Percentiles rank a stretch among this genome's conserved stretches.
phyloP scores from a whole-genome alignment of 192 early-diverging fungal species.

The Funneliformis geosporum region DNA sequence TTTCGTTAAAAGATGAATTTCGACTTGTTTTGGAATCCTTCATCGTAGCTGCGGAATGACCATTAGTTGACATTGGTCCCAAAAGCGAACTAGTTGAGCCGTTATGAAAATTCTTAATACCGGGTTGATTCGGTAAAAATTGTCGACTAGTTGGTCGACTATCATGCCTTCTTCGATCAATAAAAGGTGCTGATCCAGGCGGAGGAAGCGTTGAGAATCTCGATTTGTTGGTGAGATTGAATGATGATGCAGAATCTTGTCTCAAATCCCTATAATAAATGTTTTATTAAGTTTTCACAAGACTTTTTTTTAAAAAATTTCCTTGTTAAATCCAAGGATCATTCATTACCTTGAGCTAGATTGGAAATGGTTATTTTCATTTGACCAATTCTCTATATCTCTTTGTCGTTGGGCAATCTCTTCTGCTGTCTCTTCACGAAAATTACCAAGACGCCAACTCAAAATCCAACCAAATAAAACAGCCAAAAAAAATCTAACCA shows the following conservation, averaged over 20 bases:
- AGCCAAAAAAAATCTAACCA: constrained; percentile 75
- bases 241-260: constrained; percentile 27
- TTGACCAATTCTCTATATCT: constrained; percentile 77
- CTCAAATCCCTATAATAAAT: constrained; percentile 23
- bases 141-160: background rate
- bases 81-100: constrained; percentile 36
- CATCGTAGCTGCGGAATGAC: constrained; percentile 32
- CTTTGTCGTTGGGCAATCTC: constrained; percentile 67
- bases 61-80: constrained; percentile 34
- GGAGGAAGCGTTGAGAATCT: constrained; percentile 37
- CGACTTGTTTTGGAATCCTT: constrained; percentile 31
- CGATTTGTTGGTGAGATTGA: constrained; percentile 26
- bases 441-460: constrained; percentile 72
- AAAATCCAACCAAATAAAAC: constrained; percentile 83
- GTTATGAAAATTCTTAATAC: constrained; percentile 23
- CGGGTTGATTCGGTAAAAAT: background rate
- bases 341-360: constrained; percentile 33
- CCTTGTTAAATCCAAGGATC: constrained; percentile 35
- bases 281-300: constrained; percentile 31
- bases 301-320: background rate
- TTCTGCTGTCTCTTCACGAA: constrained; percentile 64
- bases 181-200: constrained; percentile 29
- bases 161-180: background rate
- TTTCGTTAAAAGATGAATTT: constrained; percentile 37
- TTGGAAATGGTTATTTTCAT: constrained; percentile 61